Percentiles rank a stretch among this genome's conserved stretches.
These are phyloP conservation scores for Cladophialophora exuberans DNA, from an alignment of 2,329 filamentous ascomycete species.

Conservation along the genomic window DNA sequence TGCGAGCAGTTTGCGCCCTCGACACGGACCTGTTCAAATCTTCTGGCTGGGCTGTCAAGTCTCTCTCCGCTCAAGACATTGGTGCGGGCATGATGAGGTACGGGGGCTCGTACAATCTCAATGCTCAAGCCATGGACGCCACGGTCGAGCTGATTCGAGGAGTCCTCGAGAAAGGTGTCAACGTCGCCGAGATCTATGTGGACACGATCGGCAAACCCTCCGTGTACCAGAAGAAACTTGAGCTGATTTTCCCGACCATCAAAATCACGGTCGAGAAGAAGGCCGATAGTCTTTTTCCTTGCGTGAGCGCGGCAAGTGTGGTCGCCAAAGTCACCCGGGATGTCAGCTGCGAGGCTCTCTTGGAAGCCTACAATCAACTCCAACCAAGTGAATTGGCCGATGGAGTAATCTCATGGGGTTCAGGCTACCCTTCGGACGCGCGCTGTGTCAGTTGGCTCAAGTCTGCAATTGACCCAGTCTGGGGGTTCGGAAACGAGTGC, in stretches of 20 bases:
- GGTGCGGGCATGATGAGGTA: slow-evolving; percentile 73
- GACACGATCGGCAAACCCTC: slow-evolving; percentile 88
- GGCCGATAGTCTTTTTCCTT: slow-evolving; percentile 89
- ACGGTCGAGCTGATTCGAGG: slow-evolving; percentile 80
- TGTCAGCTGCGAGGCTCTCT: slow-evolving; percentile 80
- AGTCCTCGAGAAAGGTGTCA: slow-evolving; percentile 76
- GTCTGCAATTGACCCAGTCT: slow-evolving; percentile 85
- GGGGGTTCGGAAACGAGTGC: slow-evolving; percentile 93
- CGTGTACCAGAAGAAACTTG: slow-evolving; percentile 81
- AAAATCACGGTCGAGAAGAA: slow-evolving; percentile 83
- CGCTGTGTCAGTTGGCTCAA: slow-evolving; percentile 81
- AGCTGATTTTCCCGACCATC: slow-evolving; percentile 78
- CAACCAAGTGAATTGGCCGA: slow-evolving; percentile 31
- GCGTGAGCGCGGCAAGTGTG: slow-evolving; percentile 89
- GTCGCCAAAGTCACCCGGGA: slow-evolving; percentile 96
- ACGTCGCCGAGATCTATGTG: slow-evolving; percentile 87
- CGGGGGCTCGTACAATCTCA: slow-evolving; percentile 76
- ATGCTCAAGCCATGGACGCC: slow-evolving; percentile 92
- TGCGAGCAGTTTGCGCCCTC: slow-evolving; percentile 71
- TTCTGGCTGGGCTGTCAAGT: slow-evolving; percentile 82
- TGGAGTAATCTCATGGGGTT: slow-evolving; percentile 70
- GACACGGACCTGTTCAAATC: slow-evolving; percentile 60
- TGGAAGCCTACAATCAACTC: slow-evolving; percentile 55
- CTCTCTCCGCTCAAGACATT: slow-evolving; percentile 84
- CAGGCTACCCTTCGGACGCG: slow-evolving; percentile 88